These are phyloP conservation scores for Chrysanthemum lavandulifolium DNA, from an alignment of 129 eudicot species.

Conservation along the genomic window DNA sequence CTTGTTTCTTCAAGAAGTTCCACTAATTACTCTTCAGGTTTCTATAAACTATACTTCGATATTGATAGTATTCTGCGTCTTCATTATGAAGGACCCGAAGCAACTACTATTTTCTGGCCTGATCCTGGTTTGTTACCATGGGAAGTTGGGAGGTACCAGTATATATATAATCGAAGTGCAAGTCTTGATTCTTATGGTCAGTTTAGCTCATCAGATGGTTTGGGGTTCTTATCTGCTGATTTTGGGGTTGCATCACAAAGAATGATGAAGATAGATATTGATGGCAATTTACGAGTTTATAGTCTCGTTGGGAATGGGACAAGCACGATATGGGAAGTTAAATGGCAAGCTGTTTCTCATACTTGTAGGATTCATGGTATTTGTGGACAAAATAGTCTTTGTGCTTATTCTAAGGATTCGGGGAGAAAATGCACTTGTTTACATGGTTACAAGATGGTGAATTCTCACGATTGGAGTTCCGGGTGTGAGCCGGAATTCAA, in stretches of 20 bases:
- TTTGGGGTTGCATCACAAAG: constrained; percentile 29
- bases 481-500: constrained; percentile 45
- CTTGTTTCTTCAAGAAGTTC: constrained; percentile 46
- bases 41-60: constrained; percentile 39
- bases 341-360: constrained; percentile 42
- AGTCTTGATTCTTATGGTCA: constrained; percentile 33
- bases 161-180: constrained; percentile 18
- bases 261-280: constrained; percentile 38
- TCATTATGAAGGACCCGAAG: constrained; percentile 26
- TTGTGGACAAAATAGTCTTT: constrained; percentile 46
- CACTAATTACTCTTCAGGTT: constrained; percentile 40
- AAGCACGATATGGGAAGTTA: constrained; percentile 22
- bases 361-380: constrained; percentile 38
- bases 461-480: constrained; percentile 35
- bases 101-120: constrained; percentile 21
- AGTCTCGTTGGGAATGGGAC: constrained; percentile 26
- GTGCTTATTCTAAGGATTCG: constrained; percentile 18
- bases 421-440: constrained; percentile 39
- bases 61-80: constrained; percentile 45
- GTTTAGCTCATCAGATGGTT: constrained; percentile 34
- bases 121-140: constrained; percentile 15
- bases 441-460: constrained; percentile 44
- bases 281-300: constrained; percentile 45
- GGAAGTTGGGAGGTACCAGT: constrained; percentile 25
- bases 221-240: constrained; percentile 26